phyloP scores from a whole-genome alignment of 306 rosid species.

The Canavalia gladiata region DNA sequence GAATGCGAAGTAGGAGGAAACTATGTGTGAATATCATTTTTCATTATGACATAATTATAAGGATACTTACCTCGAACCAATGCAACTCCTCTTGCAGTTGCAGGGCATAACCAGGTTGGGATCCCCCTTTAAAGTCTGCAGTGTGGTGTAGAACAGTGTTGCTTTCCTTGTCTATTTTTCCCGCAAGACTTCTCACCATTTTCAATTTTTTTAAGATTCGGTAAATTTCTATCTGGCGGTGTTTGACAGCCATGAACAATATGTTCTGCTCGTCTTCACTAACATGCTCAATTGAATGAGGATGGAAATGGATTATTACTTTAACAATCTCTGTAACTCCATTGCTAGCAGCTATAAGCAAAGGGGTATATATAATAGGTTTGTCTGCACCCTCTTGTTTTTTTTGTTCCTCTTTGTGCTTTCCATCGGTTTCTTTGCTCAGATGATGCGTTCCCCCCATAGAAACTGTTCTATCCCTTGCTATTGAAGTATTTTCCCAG shows the following conservation, averaged over 20 bases:
- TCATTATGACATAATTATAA: not conserved
- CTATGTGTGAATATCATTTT: not conserved
- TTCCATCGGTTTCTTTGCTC: not conserved
- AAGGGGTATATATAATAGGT: slow-evolving; percentile 47
- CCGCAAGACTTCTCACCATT: slow-evolving; percentile 44
- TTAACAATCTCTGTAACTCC: slow-evolving; percentile 62
- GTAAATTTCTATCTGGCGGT: slow-evolving; percentile 46
- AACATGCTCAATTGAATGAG: slow-evolving; percentile 56
- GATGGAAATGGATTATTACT: slow-evolving; percentile 44
- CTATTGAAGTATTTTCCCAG: slow-evolving; percentile 32
- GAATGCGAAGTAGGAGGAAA: not conserved
- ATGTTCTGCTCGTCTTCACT: slow-evolving; percentile 54
- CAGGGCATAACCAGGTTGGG: slow-evolving; percentile 58
- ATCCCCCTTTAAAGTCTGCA: slow-evolving; percentile 50
- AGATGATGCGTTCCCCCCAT: slow-evolving; percentile 10
- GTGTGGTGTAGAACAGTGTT: slow-evolving; percentile 54
- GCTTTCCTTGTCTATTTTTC: slow-evolving; percentile 45
- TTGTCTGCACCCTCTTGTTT: not conserved
- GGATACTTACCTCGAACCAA: slow-evolving; percentile 55
- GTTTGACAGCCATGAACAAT: slow-evolving; percentile 48
- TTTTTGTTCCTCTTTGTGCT: not conserved
- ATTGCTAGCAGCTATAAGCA: slow-evolving; percentile 57
- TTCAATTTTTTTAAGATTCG: slow-evolving; percentile 41
- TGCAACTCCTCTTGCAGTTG: slow-evolving; percentile 57
- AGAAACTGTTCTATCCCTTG: slow-evolving; percentile 43